A percentile compares a stretch with the other conserved stretches of the same genome.
Conservation (phyloP, 1,284 basidiomycete genomes). For the Agaricales sp. region DNA sequence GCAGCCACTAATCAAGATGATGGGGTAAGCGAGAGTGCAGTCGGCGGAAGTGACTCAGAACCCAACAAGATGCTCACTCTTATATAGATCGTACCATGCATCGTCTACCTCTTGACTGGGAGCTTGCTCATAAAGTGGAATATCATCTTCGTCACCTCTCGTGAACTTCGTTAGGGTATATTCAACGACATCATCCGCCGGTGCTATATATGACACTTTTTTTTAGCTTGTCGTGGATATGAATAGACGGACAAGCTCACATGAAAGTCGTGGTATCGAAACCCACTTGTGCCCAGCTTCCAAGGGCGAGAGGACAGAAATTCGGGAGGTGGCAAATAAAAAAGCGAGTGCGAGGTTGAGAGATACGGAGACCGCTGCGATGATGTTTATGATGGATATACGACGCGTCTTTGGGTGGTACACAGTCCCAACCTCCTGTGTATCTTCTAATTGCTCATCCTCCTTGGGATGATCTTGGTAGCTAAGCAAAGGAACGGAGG, state of each 20-base stretch:
- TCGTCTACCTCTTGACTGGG: neutral
- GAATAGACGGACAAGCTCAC: neutral
- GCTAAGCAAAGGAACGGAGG: neutral
- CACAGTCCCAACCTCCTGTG: too few relatives aligned
- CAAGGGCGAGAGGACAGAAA: neutral
- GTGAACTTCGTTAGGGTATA: neutral
- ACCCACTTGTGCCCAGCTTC: neutral
- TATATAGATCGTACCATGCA: neutral
- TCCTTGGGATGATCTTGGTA: neutral
- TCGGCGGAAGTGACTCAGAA: neutral
- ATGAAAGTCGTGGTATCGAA: neutral
- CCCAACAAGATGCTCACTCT: neutral
- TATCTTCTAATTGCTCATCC: neutral
- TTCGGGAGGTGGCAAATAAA: neutral
- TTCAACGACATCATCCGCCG: neutral
- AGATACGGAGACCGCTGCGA: neutral
- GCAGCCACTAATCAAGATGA: conserved; percentile 11
- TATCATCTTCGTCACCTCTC: neutral
- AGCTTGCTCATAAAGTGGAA: neutral
- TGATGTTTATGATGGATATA: too few relatives aligned
- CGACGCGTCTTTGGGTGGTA: too few relatives aligned
- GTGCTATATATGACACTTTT: too few relatives aligned
- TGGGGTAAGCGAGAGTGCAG: neutral
- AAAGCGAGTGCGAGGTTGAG: neutral
- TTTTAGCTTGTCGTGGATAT: neutral